Percentiles rank a stretch among this genome's conserved stretches.
Evolutionary conservation across 192 early-diverging fungal species (phyloP).

Genomic region (Linnemannia elongata): DNA sequence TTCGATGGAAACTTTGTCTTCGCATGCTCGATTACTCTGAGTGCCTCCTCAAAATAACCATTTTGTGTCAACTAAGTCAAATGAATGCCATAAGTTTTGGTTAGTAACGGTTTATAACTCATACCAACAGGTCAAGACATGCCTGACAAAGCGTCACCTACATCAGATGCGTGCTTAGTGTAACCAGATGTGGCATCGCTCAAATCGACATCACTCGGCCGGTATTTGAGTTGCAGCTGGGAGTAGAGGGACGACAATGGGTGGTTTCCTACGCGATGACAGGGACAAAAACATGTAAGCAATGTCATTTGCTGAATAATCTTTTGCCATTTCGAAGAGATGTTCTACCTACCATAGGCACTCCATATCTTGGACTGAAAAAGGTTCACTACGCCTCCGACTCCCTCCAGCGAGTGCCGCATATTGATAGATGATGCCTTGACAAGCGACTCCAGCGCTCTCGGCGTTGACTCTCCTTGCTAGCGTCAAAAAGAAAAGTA

Average conservation of each 20-base stretch:
- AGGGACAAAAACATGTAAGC: neutral
- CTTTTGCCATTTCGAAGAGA: neutral
- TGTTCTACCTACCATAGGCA: slow-evolving; percentile 30
- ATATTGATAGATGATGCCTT: slow-evolving; percentile 38
- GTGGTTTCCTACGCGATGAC: slow-evolving; percentile 15
- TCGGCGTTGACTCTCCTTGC: slow-evolving; percentile 36
- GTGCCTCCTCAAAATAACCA: slow-evolving; percentile 24
- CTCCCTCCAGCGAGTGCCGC: slow-evolving; percentile 24
- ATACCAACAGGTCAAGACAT: neutral
- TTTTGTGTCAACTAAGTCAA: slow-evolving; percentile 11
- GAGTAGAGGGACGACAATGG: slow-evolving; percentile 37
- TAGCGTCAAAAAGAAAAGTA: neutral
- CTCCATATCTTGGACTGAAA: slow-evolving; percentile 43
- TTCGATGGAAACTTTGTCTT: slow-evolving; percentile 28
- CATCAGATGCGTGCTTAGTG: slow-evolving; percentile 39
- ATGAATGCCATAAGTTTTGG: neutral
- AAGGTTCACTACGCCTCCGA: slow-evolving; percentile 23
- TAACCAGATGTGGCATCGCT: slow-evolving; percentile 27
- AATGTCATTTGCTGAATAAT: neutral
- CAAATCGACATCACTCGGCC: slow-evolving; percentile 29
- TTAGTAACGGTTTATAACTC: neutral
- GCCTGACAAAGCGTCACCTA: neutral
- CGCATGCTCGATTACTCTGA: slow-evolving; percentile 28
- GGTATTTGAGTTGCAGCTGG: slow-evolving; percentile 39
- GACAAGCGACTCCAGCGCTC: slow-evolving; percentile 24